Evolutionary conservation across 495 filamentous ascomycete species (phyloP).

Genomic region (Aspergillus ellipticus): DNA sequence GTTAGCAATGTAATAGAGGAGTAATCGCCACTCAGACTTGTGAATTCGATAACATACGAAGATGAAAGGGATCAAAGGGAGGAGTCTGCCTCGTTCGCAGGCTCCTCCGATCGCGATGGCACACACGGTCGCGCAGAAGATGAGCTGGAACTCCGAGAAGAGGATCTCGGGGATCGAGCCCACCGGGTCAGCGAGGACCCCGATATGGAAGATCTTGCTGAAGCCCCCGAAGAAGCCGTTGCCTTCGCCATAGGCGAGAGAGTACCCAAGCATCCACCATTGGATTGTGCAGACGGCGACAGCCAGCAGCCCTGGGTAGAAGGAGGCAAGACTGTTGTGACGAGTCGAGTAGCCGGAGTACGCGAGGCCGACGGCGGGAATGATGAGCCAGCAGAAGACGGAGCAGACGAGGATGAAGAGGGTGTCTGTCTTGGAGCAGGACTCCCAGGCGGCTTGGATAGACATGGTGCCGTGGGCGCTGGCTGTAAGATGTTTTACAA

Average conservation of each 20-base stretch:
- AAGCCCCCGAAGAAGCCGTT: slow-evolving; percentile 36
- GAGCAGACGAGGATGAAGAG: slow-evolving; percentile 44
- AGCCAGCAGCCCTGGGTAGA: slow-evolving; percentile 42
- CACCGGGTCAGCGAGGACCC: slow-evolving; percentile 37
- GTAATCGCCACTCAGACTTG: no score
- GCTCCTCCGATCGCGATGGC: slow-evolving; percentile 41
- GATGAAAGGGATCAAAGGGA: slow-evolving; percentile 48
- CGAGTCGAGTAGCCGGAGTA: slow-evolving; percentile 47
- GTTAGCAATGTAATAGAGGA: no score
- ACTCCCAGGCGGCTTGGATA: slow-evolving; percentile 23
- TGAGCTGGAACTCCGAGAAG: slow-evolving; percentile 50
- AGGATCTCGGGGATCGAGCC: slow-evolving; percentile 48
- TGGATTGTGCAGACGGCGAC: slow-evolving; percentile 42
- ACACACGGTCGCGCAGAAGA: slow-evolving; percentile 50
- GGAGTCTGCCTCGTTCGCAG: slow-evolving; percentile 47
- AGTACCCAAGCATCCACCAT: slow-evolving; percentile 45
- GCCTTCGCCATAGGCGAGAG: slow-evolving; percentile 37
- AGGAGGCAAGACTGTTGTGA: slow-evolving; percentile 42
- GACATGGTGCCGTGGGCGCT: slow-evolving; percentile 18
- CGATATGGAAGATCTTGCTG: slow-evolving; percentile 34
- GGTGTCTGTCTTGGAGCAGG: slow-evolving; percentile 32
- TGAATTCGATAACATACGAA: no score
- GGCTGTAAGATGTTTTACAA: no score
- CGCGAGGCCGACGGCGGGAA: slow-evolving; percentile 42
- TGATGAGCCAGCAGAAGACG: slow-evolving; percentile 42